Conservation (phyloP, 2,329 filamentous ascomycete species). For the Lasiodiplodia theobromae region DNA sequence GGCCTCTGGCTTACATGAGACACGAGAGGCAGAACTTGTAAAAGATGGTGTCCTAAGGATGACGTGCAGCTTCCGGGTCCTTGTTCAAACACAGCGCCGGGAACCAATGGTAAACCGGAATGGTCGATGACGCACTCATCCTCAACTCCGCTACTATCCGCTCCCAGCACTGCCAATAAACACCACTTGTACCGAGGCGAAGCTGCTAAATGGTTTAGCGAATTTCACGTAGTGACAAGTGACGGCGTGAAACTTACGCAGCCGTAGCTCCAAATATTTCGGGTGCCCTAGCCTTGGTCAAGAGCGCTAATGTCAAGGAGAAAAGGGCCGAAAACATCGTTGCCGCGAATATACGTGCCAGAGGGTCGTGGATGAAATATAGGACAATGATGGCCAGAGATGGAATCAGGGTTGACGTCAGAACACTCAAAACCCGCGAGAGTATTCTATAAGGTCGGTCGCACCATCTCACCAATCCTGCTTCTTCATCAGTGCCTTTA, state of each 20-base stretch:
- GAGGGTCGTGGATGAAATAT: background rate
- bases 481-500: background rate
- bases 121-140: too few relatives aligned
- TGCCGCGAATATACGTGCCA: background rate
- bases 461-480: slow-evolving; percentile 1
- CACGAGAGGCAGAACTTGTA: too few relatives aligned
- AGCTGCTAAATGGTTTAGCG: background rate
- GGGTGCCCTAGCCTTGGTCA: background rate
- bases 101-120: too few relatives aligned
- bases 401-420: background rate
- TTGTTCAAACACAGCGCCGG: too few relatives aligned
- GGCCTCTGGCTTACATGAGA: too few relatives aligned
- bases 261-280: slow-evolving; percentile 18
- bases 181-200: slow-evolving; percentile 13
- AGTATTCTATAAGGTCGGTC: background rate
- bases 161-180: slow-evolving; percentile 13
- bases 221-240: too few relatives aligned
- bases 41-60: too few relatives aligned
- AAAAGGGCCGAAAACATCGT: background rate
- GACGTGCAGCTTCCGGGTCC: too few relatives aligned
- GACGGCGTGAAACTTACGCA: background rate
- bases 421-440: background rate
- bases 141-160: too few relatives aligned
- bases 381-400: background rate
- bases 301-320: slow-evolving; percentile 12